phyloP scores from a whole-genome alignment of 2,329 filamentous ascomycete genomes.

The Fusarium coffeatum region DNA sequence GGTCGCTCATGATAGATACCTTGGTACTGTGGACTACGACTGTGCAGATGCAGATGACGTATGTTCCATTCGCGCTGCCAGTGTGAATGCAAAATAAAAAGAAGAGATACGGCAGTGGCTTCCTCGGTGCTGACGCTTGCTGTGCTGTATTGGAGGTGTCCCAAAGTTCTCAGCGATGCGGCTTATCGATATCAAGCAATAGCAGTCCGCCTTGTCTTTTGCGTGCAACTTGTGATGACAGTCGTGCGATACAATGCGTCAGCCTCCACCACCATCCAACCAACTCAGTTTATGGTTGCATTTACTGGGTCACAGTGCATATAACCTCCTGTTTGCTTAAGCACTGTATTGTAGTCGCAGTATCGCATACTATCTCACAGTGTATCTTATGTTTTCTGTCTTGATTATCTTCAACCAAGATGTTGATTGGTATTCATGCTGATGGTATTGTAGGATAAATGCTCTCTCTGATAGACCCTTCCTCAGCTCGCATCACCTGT shows the following conservation, averaged over 20 bases:
- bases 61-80: constrained; percentile 31
- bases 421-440: neutral
- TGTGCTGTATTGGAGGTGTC: neutral
- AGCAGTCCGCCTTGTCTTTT: constrained; percentile 17
- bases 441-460: neutral
- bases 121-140: constrained; percentile 18
- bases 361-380: neutral
- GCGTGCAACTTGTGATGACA: constrained; percentile 27
- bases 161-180: neutral
- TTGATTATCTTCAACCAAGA: neutral
- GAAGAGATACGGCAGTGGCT: neutral
- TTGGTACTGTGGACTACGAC: neutral
- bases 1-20: constrained; percentile 74
- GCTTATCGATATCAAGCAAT: constrained; percentile 21
- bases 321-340: rapidly evolving
- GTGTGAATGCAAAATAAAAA: constrained; percentile 6
- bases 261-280: constrained; percentile 28
- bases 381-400: neutral
- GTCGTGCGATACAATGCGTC: constrained; percentile 27
- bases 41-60: constrained; percentile 27
- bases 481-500: neutral
- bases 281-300: constrained; percentile 10
- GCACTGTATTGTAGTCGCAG: neutral
- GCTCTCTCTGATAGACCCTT: neutral
- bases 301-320: constrained; percentile 39